Evolutionary conservation across 2,329 filamentous ascomycete species (phyloP), one percentile per base, ranked within the genome.

Genomic region (Coniochaeta ligniaria): DNA sequence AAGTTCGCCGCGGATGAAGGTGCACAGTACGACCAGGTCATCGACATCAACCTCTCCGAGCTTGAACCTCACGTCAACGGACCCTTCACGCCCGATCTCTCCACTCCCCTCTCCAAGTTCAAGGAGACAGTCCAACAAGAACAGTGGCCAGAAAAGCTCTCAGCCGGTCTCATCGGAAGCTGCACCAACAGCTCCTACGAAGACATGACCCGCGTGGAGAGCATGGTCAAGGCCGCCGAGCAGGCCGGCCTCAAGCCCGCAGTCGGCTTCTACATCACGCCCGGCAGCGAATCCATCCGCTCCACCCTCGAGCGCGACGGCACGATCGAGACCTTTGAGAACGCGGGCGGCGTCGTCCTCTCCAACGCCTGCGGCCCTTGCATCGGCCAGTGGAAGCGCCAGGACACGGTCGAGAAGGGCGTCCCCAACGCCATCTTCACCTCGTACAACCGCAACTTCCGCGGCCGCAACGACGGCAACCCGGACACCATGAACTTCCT

Each of bases 161-260:
- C 92, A 14, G 94, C 95, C 28, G 93, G 93, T 58, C 83, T 99
- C 60, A 99, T 99, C 71, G 95, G 95, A 63, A 96, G 92, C 78
- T 99, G 95, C 81, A 99, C 95, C 58, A 99, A 99, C 83, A 96
- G 91, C 74, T 98, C 95, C 2, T 99, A 98, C 74, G 90, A 97
- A 76, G 95, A 99, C 73, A 99, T 99, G 95, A 96, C 93, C 38
- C 89, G 94, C 63, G 91, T 93, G 16, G 94, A 97, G 76, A 87
- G 92, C 71, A 85, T 99, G 60, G 91, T 98, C 61, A 93, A 94
- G 75, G 93, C 97, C 74, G 95, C 95, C 11, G 83, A 88, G 59
- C 86, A 88, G 62, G 95, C 92, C n/a, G 95, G 95, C 17, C 80
- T 99, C 62, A 91, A 92, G 78, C 92, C 95, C 43, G 91, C 89